These are phyloP conservation scores for Colletotrichum godetiae DNA, from an alignment of 2,329 filamentous ascomycete genomes.

Conservation along the genomic window DNA sequence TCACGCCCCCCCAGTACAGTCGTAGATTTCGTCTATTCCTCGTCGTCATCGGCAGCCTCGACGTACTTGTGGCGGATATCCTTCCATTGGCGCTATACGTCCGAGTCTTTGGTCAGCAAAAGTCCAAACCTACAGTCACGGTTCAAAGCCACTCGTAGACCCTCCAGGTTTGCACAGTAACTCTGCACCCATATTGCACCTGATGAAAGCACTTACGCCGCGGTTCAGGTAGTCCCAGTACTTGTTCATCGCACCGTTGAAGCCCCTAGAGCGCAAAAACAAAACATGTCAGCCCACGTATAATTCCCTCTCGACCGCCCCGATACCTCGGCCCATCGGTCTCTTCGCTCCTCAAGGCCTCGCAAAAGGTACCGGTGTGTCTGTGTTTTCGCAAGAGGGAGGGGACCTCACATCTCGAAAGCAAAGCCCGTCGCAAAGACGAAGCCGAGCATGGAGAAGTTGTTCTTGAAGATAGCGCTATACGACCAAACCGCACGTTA, in stretches of 20 bases:
- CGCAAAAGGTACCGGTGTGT: background rate
- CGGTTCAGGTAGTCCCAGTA: slow-evolving; percentile 93
- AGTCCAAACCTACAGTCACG: background rate
- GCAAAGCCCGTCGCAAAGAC: slow-evolving; percentile 91
- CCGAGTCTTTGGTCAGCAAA: slow-evolving; percentile 43
- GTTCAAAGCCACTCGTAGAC: background rate
- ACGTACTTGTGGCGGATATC: slow-evolving; percentile 95
- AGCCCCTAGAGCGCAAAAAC: slow-evolving; percentile 68
- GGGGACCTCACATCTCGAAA: slow-evolving; percentile 84
- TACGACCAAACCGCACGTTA: slow-evolving; percentile 18
- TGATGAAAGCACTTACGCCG: slow-evolving; percentile 75
- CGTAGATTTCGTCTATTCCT: slow-evolving; percentile 59
- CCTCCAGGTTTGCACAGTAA: background rate
- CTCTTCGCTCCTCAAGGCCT: background rate
- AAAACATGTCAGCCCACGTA: slow-evolving; percentile 10
- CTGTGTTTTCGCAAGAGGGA: background rate
- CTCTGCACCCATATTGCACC: background rate
- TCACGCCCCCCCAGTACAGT: slow-evolving; percentile 15
- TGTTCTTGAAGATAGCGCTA: slow-evolving; percentile 87
- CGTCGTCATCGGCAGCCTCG: slow-evolving; percentile 71
- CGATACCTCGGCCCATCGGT: background rate
- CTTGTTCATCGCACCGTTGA: slow-evolving; percentile 83
- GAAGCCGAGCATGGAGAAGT: slow-evolving; percentile 86
- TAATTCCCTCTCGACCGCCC: background rate
- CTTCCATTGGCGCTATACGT: slow-evolving; percentile 94